Percentiles rank a stretch among this genome's conserved stretches.
phyloP scores from a whole-genome alignment of 129 eudicot species.

The Chrysanthemum seticuspe region DNA sequence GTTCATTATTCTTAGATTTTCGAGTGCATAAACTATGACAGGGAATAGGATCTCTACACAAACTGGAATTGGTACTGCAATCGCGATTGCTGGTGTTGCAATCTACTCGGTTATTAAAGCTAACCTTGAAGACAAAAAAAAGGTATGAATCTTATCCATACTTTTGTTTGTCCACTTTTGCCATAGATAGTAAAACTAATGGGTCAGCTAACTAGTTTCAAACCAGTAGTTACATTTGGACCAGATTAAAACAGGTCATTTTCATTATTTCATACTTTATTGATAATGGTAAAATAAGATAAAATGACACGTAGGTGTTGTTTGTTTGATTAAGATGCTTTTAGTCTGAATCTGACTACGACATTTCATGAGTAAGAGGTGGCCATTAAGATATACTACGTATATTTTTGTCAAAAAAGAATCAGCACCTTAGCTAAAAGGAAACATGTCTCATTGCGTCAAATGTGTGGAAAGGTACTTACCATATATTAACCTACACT shows the following conservation, averaged over 20 bases:
- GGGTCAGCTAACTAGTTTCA: neutral
- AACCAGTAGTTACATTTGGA: neutral
- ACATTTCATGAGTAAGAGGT: no score
- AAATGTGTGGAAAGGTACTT: no score
- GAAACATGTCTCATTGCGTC: neutral
- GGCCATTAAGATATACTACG: no score
- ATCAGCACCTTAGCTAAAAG: neutral
- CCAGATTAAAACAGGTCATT: neutral
- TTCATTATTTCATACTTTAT: neutral
- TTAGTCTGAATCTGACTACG: no score
- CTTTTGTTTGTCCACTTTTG: neutral
- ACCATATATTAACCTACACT: no score
- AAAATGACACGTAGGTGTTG: no score
- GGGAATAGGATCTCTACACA: conserved; percentile 66
- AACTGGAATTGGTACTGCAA: conserved; percentile 60
- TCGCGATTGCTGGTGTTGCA: conserved; percentile 68
- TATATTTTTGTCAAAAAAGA: no score
- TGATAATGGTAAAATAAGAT: no score
- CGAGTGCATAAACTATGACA: conserved; percentile 15
- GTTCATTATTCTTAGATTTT: conserved; percentile 12
- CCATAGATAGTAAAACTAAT: neutral
- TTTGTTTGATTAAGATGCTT: no score
- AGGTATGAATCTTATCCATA: conserved; percentile 26
- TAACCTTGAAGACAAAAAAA: conserved; percentile 49
- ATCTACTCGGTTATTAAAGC: conserved; percentile 58